Conservation (phyloP, 805 yeast species). For the Ogataea ganodermae region DNA sequence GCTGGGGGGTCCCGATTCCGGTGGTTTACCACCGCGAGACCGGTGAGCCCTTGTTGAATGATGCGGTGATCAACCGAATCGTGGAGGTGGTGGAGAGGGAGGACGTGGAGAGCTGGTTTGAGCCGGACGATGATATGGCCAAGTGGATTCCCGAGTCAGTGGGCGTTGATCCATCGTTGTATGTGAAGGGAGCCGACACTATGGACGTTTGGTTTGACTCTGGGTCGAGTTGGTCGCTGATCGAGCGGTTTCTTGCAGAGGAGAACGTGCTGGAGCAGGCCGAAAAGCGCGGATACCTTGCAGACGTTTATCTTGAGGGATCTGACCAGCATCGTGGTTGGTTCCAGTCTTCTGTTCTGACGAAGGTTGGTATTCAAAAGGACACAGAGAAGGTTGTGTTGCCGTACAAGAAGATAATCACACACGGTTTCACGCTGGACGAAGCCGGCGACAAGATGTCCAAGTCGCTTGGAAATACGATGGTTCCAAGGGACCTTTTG, state of each 20-base stretch:
- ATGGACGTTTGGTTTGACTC: conserved; percentile 99
- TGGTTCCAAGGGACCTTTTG: conserved; percentile 68
- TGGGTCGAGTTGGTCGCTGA: conserved; percentile 85
- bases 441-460: conserved; percentile 90
- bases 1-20: conserved; percentile 99
- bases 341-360: conserved; percentile 92
- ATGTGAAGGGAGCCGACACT: conserved; percentile 77
- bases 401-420: conserved; percentile 76
- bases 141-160: conserved; percentile 74
- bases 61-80: conserved; percentile 55
- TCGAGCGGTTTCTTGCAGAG: conserved; percentile 42
- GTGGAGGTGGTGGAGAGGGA: conserved; percentile 53
- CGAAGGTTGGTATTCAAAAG: conserved; percentile 56
- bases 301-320: conserved; percentile 92
- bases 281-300: conserved; percentile 44
- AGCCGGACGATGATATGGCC: conserved; percentile 38
- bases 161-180: conserved; percentile 44
- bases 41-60: conserved; percentile 64
- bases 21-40: conserved; percentile 65
- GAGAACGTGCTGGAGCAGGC: conserved; percentile 37
- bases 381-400: conserved; percentile 29
- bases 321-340: conserved; percentile 99
- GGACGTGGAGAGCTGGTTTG: conserved; percentile 85
- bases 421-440: conserved; percentile 94
- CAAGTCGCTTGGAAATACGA: conserved; percentile 83